A percentile compares a stretch with the other conserved stretches of the same genome.
phyloP scores from a whole-genome alignment of 345 rosid genomes.

The Schrenkiella parvula region DNA sequence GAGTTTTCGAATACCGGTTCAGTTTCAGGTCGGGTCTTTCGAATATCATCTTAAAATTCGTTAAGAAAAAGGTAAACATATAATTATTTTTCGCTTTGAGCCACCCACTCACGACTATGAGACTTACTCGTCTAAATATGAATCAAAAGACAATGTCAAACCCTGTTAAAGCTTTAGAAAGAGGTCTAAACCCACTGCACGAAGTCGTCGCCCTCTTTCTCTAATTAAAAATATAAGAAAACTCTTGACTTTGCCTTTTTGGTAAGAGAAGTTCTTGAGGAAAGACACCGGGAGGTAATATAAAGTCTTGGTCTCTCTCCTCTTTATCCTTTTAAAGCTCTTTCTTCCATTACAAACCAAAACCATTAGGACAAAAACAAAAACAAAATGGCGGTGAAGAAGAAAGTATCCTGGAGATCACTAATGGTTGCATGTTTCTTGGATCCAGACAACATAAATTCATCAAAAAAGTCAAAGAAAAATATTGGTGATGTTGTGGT shows the following conservation, averaged over 20 bases:
- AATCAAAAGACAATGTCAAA: constrained; percentile 8
- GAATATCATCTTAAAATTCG: not conserved
- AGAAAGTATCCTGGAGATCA: constrained; percentile 51
- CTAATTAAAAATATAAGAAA: not conserved
- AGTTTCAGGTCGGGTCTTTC: too few species aligned
- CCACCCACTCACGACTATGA: constrained; percentile 20
- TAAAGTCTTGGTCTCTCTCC: not conserved
- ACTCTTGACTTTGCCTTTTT: constrained; percentile 1
- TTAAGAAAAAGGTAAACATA: not conserved
- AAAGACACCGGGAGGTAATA: not conserved
- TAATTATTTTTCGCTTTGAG: not conserved
- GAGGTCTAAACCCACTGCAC: constrained; percentile 18
- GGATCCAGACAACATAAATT: constrained; percentile 1
- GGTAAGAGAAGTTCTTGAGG: constrained; percentile 9
- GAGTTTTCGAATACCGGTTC: too few species aligned
- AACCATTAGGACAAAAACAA: not conserved
- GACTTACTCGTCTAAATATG: not conserved
- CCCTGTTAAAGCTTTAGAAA: not conserved
- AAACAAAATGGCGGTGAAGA: constrained; percentile 33
- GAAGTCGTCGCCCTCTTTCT: constrained; percentile 29
- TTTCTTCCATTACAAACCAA: constrained; percentile 20
- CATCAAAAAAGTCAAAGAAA: constrained; percentile 39
- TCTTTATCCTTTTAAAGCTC: not conserved
- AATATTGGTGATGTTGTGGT: constrained; percentile 28
- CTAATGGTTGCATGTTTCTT: constrained; percentile 47